Percentiles rank a stretch among this genome's conserved stretches.
phyloP scores from a whole-genome alignment of 306 rosid species.

The Lagenaria siceraria region DNA sequence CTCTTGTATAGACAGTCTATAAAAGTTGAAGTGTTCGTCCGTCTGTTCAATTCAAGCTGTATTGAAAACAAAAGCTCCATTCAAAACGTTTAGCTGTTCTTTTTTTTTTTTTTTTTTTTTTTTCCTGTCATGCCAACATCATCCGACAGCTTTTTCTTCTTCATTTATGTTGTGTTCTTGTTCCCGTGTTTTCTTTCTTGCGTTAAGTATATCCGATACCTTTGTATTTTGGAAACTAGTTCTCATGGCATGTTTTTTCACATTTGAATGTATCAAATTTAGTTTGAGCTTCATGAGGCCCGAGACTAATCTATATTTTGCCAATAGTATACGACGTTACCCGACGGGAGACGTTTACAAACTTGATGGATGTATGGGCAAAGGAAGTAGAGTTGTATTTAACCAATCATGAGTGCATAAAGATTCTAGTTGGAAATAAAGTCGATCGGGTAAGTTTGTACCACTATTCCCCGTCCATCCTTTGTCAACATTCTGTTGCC shows the following conservation, averaged over 20 bases:
- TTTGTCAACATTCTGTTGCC: background rate
- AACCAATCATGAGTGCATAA: conserved; percentile 56
- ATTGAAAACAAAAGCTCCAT: background rate
- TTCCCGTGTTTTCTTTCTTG: background rate
- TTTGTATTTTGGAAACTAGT: background rate
- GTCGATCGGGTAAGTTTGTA: conserved; percentile 56
- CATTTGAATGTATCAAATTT: background rate
- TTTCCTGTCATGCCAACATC: background rate
- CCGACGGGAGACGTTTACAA: conserved; percentile 66
- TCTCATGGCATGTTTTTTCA: background rate
- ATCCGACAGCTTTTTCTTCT: background rate
- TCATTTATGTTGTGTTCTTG: background rate
- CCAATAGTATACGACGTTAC: conserved; percentile 79
- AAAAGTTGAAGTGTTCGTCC: background rate
- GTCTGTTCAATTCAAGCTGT: background rate
- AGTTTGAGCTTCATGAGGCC: background rate
- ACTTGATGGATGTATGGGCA: conserved; percentile 61
- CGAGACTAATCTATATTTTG: background rate
- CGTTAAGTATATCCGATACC: background rate
- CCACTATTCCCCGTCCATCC: background rate
- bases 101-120: no score
- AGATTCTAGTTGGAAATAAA: conserved; percentile 80
- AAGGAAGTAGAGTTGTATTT: conserved; percentile 71
- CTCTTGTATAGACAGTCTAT: background rate
- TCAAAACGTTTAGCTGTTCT: background rate